phyloP scores from a whole-genome alignment of 129 eudicot genomes.

The Lactuca saligna region DNA sequence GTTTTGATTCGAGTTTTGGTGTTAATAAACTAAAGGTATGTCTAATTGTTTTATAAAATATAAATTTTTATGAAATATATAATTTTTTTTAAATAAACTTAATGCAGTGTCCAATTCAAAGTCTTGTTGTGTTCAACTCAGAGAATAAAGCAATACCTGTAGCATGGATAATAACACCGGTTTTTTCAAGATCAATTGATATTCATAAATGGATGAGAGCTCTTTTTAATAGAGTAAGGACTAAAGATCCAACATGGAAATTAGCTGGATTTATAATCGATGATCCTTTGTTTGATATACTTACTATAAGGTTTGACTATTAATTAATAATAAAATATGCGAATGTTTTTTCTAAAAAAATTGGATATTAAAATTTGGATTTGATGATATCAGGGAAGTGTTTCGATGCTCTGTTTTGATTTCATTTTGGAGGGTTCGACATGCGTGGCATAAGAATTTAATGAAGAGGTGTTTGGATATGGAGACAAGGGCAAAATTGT shows the following conservation, averaged over 20 bases:
- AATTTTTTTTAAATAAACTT: slow-evolving; percentile 6
- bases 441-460: slow-evolving; percentile 86
- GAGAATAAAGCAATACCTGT: slow-evolving; percentile 96
- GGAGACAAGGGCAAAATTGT: slow-evolving; percentile 52
- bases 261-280: slow-evolving; percentile 83
- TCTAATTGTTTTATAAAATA: background rate
- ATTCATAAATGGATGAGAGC: slow-evolving; percentile 92
- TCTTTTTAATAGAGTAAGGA: slow-evolving; percentile 74
- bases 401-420: slow-evolving; percentile 76
- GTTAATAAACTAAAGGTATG: slow-evolving; percentile 80
- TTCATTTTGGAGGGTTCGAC: slow-evolving; percentile 89
- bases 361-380: background rate
- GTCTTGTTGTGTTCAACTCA: slow-evolving; percentile 93
- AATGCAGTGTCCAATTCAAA: slow-evolving; percentile 72
- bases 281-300: slow-evolving; percentile 63
- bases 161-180: slow-evolving; percentile 87
- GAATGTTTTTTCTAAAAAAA: background rate
- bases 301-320: slow-evolving; percentile 52
- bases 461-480: slow-evolving; percentile 58
- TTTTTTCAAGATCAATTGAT: slow-evolving; percentile 37
- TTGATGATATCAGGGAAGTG: slow-evolving; percentile 55
- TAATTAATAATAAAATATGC: too few species aligned
- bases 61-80: background rate
- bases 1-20: slow-evolving; percentile 78
- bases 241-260: slow-evolving; percentile 84